phyloP scores from a whole-genome alignment of 495 filamentous ascomycete genomes.

The Neurospora sp. region DNA sequence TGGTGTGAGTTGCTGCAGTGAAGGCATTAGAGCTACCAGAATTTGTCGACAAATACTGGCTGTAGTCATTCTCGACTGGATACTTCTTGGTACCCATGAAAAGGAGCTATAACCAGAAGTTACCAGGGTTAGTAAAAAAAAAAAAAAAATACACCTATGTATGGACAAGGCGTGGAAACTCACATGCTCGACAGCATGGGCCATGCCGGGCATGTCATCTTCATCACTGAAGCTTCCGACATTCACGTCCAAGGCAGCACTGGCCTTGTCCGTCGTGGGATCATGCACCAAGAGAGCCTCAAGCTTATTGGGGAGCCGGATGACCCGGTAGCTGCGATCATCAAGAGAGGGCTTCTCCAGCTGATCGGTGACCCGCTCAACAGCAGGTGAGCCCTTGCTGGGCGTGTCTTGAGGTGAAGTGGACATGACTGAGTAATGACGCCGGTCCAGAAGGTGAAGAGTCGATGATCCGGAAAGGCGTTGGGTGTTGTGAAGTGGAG shows the following conservation, averaged over 20 bases:
- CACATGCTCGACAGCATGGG: slow-evolving; percentile 73
- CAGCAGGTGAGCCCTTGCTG: slow-evolving; percentile 24
- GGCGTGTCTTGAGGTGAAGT: slow-evolving; percentile 9
- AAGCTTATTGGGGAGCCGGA: slow-evolving; percentile 77
- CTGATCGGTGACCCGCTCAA: slow-evolving; percentile 63
- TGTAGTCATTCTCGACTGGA: slow-evolving; percentile 92
- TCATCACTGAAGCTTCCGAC: slow-evolving; percentile 91
- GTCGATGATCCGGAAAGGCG: neutral
- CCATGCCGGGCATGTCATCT: slow-evolving; percentile 86
- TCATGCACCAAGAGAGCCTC: slow-evolving; percentile 93
- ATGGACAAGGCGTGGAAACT: slow-evolving; percentile 7
- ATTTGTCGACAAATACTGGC: slow-evolving; percentile 78
- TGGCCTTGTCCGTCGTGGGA: slow-evolving; percentile 91
- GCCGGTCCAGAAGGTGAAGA: neutral
- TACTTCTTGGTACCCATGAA: slow-evolving; percentile 99
- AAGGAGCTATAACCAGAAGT: slow-evolving; percentile 49
- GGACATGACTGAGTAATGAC: slow-evolving; percentile 13
- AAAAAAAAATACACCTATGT: neutral
- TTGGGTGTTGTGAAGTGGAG: slow-evolving; percentile 3
- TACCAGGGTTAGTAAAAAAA: slow-evolving; percentile 10
- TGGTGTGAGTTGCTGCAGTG: slow-evolving; percentile 86
- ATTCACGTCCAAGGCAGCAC: slow-evolving; percentile 89
- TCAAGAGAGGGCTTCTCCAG: slow-evolving; percentile 84
- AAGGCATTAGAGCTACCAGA: slow-evolving; percentile 93
- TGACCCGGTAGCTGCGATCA: slow-evolving; percentile 79